phyloP scores from a whole-genome alignment of 371 early-diverging fungal species.

The Mortierella sp. region DNA sequence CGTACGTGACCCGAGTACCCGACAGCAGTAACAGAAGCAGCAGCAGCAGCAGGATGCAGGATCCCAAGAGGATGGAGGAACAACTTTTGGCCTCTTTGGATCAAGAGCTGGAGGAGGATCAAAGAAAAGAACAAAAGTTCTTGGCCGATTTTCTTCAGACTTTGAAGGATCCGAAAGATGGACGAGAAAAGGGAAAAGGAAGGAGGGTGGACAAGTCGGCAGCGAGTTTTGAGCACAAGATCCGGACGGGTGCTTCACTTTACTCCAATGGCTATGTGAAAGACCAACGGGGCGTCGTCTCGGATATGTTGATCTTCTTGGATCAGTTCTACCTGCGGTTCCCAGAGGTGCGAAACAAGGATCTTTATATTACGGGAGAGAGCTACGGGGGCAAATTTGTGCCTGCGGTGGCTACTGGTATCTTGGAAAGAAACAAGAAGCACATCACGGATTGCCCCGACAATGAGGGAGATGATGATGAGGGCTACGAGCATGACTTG shows the following conservation, averaged over 20 bases:
- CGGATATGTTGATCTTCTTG: conserved; percentile 61
- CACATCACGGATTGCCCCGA: conserved; percentile 5
- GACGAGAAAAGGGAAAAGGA: too few species aligned
- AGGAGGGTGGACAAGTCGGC: too few species aligned
- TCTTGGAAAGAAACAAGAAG: conserved; percentile 58
- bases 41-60: too few species aligned
- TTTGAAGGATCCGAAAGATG: too few species aligned
- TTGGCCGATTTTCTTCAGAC: conserved; percentile 9
- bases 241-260: neutral
- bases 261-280: conserved; percentile 57
- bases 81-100: conserved; percentile 3
- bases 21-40: conserved; percentile 5
- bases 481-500: neutral
- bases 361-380: conserved; percentile 62
- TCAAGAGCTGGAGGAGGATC: conserved; percentile 24
- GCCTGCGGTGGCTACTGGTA: conserved; percentile 60
- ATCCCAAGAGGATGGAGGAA: conserved; percentile 8
- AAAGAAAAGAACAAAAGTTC: conserved; percentile 23
- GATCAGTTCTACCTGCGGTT: conserved; percentile 59
- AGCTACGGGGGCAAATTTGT: conserved; percentile 72
- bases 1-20: conserved; percentile 32
- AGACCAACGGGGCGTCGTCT: conserved; percentile 59
- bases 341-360: conserved; percentile 55
- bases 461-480: conserved; percentile 3
- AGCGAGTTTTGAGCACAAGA: conserved; percentile 4